Evolutionary conservation across 2,329 filamentous ascomycete species (phyloP), one percentile per base, ranked within the genome.

Genomic region (Fusarium newnesense): DNA sequence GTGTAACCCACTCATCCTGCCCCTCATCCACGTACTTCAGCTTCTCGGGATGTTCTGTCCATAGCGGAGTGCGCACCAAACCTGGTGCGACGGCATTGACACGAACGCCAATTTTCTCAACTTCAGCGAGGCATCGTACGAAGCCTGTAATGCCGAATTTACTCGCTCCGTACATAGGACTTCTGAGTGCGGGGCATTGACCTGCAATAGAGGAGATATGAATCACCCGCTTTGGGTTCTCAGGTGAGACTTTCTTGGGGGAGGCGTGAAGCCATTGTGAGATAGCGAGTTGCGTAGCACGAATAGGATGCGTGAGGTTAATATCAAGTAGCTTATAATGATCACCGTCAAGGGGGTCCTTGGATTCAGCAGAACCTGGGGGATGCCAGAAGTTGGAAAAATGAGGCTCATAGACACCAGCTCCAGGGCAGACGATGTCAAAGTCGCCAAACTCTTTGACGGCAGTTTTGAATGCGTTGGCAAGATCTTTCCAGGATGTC

Each of bases 1-100:
- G 82, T 1, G 81, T 83, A 2, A 85, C 81, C 84, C 84, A 87
- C 0, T 66, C 77, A 60, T 85, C 83, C 30, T 75, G 66, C 7
- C 63, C 65, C 32, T 77, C 60, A 11, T 84, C 78, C 1, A 87
- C 67, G 42, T 79, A 79, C 21, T 75, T 73, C 24, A 85, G 66
- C 69, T 85, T 87, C 69, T 86, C 84, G 0, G 83, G 82, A 40
- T 85, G 69, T 4, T 86, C 85, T 0, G 77, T 82, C 84, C 85
- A 86, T 7, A 87, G 67, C 5, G 85, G 85, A 3, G 86, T 87
- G 12, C 78, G 75, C 1, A 87, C 82, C 2, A 85, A 57, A 0
- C 84, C 85, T 0, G 85, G 86, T 0, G 85, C 84, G 0, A 87
- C 83, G 0, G 81, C 84, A 52, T 78, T 83, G 39, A 87, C 83